Conservation (phyloP, 164 flowering plant genomes). For the Kalanchoe fedtschenkoi region DNA sequence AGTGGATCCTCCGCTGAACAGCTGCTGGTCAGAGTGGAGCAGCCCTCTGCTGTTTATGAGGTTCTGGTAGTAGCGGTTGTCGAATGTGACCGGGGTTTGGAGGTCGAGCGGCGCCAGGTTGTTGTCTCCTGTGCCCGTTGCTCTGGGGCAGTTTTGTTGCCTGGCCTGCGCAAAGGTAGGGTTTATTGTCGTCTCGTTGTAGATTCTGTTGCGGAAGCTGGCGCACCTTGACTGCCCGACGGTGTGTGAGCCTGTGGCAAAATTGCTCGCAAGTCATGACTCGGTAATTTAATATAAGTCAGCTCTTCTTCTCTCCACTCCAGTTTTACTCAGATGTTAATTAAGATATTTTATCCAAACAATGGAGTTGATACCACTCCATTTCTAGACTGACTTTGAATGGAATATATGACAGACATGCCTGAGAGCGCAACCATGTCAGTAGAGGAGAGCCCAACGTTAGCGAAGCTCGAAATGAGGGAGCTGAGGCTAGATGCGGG, state of each 20-base stretch:
- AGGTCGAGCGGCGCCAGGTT: slow-evolving; percentile 51
- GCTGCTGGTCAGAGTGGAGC: slow-evolving; percentile 56
- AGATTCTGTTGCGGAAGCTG: slow-evolving; percentile 37
- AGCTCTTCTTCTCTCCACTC: neutral
- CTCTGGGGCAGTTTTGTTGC: slow-evolving; percentile 34
- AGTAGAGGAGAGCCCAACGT: slow-evolving; percentile 41
- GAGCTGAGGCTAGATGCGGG: slow-evolving; percentile 41
- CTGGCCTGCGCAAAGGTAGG: slow-evolving; percentile 27
- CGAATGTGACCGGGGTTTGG: slow-evolving; percentile 34
- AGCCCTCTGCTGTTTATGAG: slow-evolving; percentile 31
- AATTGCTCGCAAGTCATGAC: neutral
- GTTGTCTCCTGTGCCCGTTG: slow-evolving; percentile 35
- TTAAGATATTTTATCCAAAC: neutral
- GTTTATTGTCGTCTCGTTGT: slow-evolving; percentile 62
- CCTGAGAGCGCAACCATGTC: slow-evolving; percentile 67
- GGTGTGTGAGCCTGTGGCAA: slow-evolving; percentile 37
- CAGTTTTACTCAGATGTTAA: neutral
- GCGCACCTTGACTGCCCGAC: slow-evolving; percentile 70
- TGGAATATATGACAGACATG: slow-evolving; percentile 2
- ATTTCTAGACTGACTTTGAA: too few species aligned
- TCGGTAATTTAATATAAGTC: too few species aligned
- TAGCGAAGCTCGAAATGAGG: slow-evolving; percentile 36
- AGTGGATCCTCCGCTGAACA: slow-evolving; percentile 48
- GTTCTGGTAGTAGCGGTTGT: slow-evolving; percentile 41
- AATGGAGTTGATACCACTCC: neutral